Evolutionary conservation across 495 filamentous ascomycete genomes (phyloP).

Genomic region (Aspergillus funiculosus): DNA sequence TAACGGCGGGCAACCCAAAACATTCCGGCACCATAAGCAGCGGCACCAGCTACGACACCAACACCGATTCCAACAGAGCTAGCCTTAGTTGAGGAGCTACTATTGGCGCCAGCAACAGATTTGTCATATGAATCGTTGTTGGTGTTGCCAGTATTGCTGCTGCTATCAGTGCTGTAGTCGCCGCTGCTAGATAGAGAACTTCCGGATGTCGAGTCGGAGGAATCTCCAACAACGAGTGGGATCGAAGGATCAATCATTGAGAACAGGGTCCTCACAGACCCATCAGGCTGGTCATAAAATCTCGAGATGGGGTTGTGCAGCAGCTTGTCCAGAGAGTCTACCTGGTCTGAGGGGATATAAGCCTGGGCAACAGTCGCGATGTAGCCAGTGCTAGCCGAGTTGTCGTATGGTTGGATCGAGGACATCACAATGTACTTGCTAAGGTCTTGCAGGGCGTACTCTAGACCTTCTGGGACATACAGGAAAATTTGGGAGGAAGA

Average conservation of each 20-base stretch:
- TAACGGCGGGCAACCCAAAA: slow-evolving; percentile 91
- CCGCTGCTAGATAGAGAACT: slow-evolving; percentile 22
- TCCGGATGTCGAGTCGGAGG: slow-evolving; percentile 31
- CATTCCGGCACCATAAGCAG: slow-evolving; percentile 97
- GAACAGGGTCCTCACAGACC: slow-evolving; percentile 61
- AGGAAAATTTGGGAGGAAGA: slow-evolving; percentile 84
- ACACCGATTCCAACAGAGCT: slow-evolving; percentile 81
- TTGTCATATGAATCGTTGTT: slow-evolving; percentile 28
- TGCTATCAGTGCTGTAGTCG: slow-evolving; percentile 13
- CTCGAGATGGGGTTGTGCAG: slow-evolving; percentile 61
- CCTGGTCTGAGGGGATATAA: slow-evolving; percentile 62
- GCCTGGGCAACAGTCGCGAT: slow-evolving; percentile 75
- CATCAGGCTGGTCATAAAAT: slow-evolving; percentile 62
- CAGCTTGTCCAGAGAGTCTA: slow-evolving; percentile 56
- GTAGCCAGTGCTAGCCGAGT: slow-evolving; percentile 60
- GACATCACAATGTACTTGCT: slow-evolving; percentile 55
- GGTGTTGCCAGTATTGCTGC: slow-evolving; percentile 22
- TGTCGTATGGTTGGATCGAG: slow-evolving; percentile 74
- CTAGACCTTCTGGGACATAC: slow-evolving; percentile 68
- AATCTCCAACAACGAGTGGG: slow-evolving; percentile 60
- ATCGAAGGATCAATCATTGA: slow-evolving; percentile 78
- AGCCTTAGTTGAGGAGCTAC: slow-evolving; percentile 50
- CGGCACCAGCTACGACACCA: slow-evolving; percentile 71
- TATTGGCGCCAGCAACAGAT: slow-evolving; percentile 41
- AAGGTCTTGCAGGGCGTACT: slow-evolving; percentile 54